phyloP scores from a whole-genome alignment of 495 filamentous ascomycete species.

The Daldinia decipiens region DNA sequence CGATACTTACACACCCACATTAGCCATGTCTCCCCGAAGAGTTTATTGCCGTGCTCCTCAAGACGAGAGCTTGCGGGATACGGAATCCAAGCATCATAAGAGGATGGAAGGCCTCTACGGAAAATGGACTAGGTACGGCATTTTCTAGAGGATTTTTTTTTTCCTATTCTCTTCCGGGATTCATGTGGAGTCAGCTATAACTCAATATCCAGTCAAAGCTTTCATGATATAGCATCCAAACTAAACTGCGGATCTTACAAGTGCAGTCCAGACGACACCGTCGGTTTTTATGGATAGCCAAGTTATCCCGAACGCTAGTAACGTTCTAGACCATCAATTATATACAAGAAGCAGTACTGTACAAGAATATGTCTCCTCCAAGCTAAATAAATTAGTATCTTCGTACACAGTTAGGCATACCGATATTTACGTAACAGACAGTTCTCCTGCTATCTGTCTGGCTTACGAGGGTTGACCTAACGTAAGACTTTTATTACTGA shows the following conservation, averaged over 20 bases:
- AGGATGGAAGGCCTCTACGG: slow-evolving; percentile 18
- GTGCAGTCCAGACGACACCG: background rate
- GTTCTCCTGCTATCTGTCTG: background rate
- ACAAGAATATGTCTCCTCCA: background rate
- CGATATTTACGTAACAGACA: background rate
- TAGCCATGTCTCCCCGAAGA: background rate
- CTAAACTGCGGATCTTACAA: slow-evolving; percentile 19
- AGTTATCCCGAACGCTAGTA: slow-evolving; percentile 2
- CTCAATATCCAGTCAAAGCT: slow-evolving; percentile 19
- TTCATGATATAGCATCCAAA: slow-evolving; percentile 14
- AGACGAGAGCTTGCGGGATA: background rate
- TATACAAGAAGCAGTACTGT: too few relatives aligned
- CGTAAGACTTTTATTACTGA: background rate
- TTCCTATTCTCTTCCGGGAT: slow-evolving; percentile 25
- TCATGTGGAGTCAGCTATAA: slow-evolving; percentile 18
- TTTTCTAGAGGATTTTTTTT: slow-evolving; percentile 5
- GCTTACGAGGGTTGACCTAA: background rate
- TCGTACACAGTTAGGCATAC: background rate
- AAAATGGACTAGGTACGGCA: slow-evolving; percentile 5
- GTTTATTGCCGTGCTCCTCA: background rate
- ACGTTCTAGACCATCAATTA: background rate
- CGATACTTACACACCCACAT: background rate
- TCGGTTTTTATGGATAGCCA: slow-evolving; percentile 6
- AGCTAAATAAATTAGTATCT: background rate
- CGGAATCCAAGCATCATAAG: slow-evolving; percentile 16